A percentile compares a stretch with the other conserved stretches of the same genome.
phyloP scores from a whole-genome alignment of 108 stramenopile species.

The Cyclotella baltica region DNA sequence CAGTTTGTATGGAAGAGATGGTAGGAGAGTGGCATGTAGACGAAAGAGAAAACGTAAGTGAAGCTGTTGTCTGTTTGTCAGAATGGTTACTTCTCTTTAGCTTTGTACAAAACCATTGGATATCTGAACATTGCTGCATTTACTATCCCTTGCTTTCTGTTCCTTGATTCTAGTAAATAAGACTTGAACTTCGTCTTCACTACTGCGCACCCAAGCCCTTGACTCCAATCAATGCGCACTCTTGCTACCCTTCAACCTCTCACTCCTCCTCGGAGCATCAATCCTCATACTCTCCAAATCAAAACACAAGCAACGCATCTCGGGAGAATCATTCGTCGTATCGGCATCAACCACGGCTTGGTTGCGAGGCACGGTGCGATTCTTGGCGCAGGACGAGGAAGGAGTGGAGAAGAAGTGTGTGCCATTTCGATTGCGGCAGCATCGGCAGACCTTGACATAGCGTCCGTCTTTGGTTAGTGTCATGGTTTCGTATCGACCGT shows the following conservation, averaged over 20 bases:
- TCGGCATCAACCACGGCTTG: neutral
- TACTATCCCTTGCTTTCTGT: too few relatives aligned
- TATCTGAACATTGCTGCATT: too few relatives aligned
- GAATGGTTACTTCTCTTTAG: too few relatives aligned
- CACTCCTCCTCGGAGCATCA: conserved; percentile 11
- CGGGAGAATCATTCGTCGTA: neutral
- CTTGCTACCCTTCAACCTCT: neutral
- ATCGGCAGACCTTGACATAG: conserved; percentile 6
- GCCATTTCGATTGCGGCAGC: conserved; percentile 16
- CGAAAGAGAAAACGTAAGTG: too few relatives aligned
- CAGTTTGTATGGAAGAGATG: neutral
- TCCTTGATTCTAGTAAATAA: neutral
- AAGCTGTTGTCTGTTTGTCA: too few relatives aligned
- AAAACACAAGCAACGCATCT: conserved; percentile 3
- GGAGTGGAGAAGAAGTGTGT: neutral
- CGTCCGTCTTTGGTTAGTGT: conserved; percentile 1
- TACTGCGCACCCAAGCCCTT: neutral
- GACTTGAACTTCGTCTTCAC: neutral
- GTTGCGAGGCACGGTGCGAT: neutral
- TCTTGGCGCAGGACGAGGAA: neutral
- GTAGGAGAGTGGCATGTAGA: too few relatives aligned
- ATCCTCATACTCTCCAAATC: conserved; percentile 7
- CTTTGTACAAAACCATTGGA: too few relatives aligned
- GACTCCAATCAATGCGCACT: neutral
- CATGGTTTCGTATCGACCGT: conserved; percentile 23